These are phyloP conservation scores for Leccinum broughii DNA, from an alignment of 768 basidiomycete genomes.

Conservation along the genomic window DNA sequence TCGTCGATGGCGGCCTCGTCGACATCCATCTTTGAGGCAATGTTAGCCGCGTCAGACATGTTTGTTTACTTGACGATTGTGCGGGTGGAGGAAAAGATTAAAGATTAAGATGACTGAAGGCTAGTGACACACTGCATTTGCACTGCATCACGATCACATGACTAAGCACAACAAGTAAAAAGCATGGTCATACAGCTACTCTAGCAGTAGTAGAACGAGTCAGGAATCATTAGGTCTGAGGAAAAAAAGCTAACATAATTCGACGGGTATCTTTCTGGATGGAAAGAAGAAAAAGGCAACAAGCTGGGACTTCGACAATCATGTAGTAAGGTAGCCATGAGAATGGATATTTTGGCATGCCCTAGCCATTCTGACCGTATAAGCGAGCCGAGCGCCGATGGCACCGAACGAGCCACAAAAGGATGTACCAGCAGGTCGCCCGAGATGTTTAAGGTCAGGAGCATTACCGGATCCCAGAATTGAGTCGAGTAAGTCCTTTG, in stretches of 20 bases:
- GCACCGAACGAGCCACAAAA: conserved; percentile 29
- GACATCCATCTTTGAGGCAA: conserved; percentile 69
- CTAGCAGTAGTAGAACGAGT: too few relatives aligned
- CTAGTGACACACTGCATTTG: not conserved
- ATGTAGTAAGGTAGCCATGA: conserved; percentile 15
- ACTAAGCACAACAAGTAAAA: conserved; percentile 19
- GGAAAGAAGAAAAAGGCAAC: not conserved
- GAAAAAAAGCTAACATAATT: not conserved
- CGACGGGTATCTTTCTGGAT: not conserved
- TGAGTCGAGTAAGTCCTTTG: conserved; percentile 29
- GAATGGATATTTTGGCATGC: conserved; percentile 19
- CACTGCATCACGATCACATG: conserved; percentile 8
- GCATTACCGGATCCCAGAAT: conserved; percentile 23
- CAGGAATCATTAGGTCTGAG: not conserved
- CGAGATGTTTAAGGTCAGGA: conserved; percentile 4
- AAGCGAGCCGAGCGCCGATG: conserved; percentile 24
- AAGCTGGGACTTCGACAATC: not conserved
- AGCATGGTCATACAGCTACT: not conserved
- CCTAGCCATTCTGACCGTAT: conserved; percentile 19
- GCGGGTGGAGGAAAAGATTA: conserved; percentile 7
- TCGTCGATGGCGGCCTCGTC: conserved; percentile 90
- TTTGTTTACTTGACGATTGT: conserved; percentile 6
- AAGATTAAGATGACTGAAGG: conserved; percentile 7
- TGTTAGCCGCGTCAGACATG: conserved; percentile 41
- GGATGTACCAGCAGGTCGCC: conserved; percentile 19